Conservation (phyloP, 169 alveolate species). For the Amoebophrya sp. region DNA sequence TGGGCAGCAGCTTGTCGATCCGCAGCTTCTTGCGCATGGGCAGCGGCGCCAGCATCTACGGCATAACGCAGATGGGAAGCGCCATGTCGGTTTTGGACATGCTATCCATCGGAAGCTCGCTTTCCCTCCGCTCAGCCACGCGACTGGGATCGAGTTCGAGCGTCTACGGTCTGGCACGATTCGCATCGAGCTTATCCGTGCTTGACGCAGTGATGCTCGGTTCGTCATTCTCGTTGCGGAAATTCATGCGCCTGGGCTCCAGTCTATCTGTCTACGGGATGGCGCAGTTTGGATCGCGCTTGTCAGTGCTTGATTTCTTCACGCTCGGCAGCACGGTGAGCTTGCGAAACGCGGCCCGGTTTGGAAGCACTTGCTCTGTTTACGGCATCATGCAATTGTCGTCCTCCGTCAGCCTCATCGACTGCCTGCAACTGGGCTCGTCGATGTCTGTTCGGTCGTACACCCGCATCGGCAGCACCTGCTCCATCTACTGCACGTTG, state of each 20-base stretch:
- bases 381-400: background rate
- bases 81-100: background rate
- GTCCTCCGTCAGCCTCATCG: background rate
- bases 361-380: background rate
- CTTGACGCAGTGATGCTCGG: conserved; percentile 1
- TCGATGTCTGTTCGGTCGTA: background rate
- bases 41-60: background rate
- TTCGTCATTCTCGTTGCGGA: background rate
- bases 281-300: background rate
- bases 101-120: conserved; percentile 12
- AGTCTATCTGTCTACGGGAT: background rate
- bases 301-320: conserved; percentile 9
- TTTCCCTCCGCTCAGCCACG: background rate
- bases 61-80: background rate
- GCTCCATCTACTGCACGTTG: background rate
- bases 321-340: background rate
- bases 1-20: conserved; percentile 13
- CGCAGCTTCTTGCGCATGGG: background rate
- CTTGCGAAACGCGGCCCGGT: background rate
- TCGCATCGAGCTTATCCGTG: background rate
- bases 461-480: background rate
- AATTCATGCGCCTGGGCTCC: background rate
- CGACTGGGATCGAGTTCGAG: background rate
- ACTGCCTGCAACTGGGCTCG: background rate
- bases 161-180: background rate